Evolutionary conservation across 164 flowering plant genomes (phyloP), one percentile per base, ranked within the genome.

Genomic region (Annona cherimola): DNA sequence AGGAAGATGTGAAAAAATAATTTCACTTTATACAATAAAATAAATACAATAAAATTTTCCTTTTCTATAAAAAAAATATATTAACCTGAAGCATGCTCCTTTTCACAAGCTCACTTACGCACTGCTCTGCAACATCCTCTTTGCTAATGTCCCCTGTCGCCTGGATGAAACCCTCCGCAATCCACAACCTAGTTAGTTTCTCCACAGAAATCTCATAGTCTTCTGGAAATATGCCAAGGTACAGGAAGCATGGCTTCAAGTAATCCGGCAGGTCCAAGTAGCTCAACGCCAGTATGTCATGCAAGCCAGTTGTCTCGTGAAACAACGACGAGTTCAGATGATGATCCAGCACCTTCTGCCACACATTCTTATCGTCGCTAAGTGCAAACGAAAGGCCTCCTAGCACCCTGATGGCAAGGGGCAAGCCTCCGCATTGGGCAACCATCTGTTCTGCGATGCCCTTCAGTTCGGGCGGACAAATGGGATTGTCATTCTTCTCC

Each of bases 101-200:
- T 66, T 83, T 74, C 4, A 82, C 79, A 50, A 86, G 67, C 42
- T 81, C 85, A 2, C 80, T 60, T 70, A 86, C 82, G 62, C 85
- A 84, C 61, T 78, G 78, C 73, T 84, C 86, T 6, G 79, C 87
- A 14, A 80, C 81, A 71, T 79, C 86, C 50, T 75, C 77, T 11
- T 72, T 41, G 62, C 69, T 61, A 63, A 77, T 73, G 9, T 79
- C 74, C 63, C 71, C 79, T 44, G 85, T 77, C 42, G 69, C 45
- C 2, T 81, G 82, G 14, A 81, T 74, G 62, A 86, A 82, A 82
- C 85, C 78, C 70, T 86, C 90, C 18, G 83, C 88, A 42, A 84
- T 77, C 90, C 88, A 84, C 86, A 86, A 79, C 42, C 72, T 71
- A 11, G 82, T 73, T 39, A 85, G 40, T 42, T 81, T 86, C 59